These are phyloP conservation scores for Gnetum montanum DNA, from an alignment of 75 land plant genomes.

Conservation along the genomic window DNA sequence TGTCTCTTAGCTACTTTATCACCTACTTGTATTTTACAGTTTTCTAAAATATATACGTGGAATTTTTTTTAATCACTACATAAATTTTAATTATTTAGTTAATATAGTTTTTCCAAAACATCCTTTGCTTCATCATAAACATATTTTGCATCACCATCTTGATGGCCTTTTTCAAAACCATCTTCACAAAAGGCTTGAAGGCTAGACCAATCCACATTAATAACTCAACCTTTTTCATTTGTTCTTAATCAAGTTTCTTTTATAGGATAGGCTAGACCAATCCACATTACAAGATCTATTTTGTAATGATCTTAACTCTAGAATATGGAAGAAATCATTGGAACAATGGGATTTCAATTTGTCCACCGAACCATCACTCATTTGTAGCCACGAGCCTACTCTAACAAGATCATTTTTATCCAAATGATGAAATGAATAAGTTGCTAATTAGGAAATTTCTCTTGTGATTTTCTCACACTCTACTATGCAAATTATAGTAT, in stretches of 20 bases:
- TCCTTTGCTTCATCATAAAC: no score
- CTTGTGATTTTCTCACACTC: conserved; percentile 2
- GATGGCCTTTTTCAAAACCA: no score
- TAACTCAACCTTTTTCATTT: not conserved
- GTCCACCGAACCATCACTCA: not conserved
- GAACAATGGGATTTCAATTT: not conserved
- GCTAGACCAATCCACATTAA: no score
- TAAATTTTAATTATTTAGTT: not conserved
- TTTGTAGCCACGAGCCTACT: not conserved
- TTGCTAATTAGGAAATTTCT: conserved; percentile 10
- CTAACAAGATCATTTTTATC: not conserved
- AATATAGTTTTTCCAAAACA: not conserved
- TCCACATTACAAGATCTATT: not conserved
- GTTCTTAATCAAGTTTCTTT: not conserved
- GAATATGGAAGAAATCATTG: not conserved
- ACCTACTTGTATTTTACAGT: not conserved
- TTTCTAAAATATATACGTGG: not conserved
- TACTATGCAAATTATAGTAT: not conserved
- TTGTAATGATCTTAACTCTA: not conserved
- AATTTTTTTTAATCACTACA: not conserved
- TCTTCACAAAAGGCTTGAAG: no score
- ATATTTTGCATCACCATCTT: no score
- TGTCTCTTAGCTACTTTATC: conserved; percentile 5
- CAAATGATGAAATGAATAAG: not conserved
- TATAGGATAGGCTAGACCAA: not conserved